Base-by-base conservation (phyloP, 1,284 basidiomycete genomes). In the Trichosporon sp. region DNA sequence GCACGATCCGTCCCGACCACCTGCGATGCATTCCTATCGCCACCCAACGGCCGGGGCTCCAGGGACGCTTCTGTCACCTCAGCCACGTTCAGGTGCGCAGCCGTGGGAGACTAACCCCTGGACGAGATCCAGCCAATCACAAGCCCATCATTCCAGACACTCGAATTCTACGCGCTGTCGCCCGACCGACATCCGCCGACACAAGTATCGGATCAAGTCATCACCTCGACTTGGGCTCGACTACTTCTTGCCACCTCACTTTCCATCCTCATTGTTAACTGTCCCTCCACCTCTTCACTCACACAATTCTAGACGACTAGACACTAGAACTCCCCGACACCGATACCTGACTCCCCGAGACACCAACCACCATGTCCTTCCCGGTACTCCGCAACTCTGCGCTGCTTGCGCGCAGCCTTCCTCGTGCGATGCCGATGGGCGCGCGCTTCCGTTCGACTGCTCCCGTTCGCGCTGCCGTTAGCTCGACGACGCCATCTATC, bases 121-220 rank as follows among this genome's bases (percentile, higher is more conserved):
- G 51, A 1, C 19, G 21, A 19, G 35, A 7, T 19, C 8, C 19
- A 19, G 19, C 51, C 51, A 54, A 54, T 19, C 51, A 54, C 51
- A 54, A 54, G 51, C 51, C 7, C 19, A 54, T 6, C 51, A 54
- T 54, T 54, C 51, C 51, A 54, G 19, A 19, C 51, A 21, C 8
- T 8, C 51, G 21, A 54, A 8, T 54, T 26, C 51, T 54, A 54
- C 51, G 51, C 51, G 51, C 21, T 26, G 19, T 54, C 21, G 51
- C 6, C 51, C 51, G 51, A 54, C 51, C 51, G 51, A 26, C 51
- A 21, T 54, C 51, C 51, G 51, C 51, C 51, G 51, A 54, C 51
- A 5, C 19, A 19, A 21, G 51, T 6, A 54, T 19, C 21, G 51
- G 51, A 16, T 10, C 16, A 26, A 11, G 21, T 26, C 51, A 26